These are phyloP conservation scores for Naganishia sp. DNA, from an alignment of 1,284 basidiomycete genomes.

Conservation along the genomic window DNA sequence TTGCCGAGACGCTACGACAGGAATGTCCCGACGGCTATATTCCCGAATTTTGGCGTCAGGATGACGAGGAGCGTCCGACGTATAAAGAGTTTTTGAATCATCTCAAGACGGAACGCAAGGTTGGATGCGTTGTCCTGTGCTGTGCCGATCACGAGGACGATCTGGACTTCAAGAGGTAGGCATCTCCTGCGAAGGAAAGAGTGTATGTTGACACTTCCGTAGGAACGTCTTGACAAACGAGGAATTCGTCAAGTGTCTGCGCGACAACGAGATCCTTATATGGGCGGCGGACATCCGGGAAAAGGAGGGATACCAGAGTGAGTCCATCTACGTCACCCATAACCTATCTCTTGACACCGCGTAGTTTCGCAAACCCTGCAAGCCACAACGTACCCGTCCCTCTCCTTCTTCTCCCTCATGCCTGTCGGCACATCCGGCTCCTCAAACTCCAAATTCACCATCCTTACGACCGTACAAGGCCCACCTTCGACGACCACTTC, in stretches of 20 bases:
- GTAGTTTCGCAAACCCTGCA: conserved; percentile 80
- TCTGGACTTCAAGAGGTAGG: conserved; percentile 76
- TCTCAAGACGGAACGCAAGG: conserved; percentile 69
- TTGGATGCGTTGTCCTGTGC: conserved; percentile 81
- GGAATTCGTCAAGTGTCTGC: conserved; percentile 65
- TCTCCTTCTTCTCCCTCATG: conserved; percentile 86
- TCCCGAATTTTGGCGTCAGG: conserved; percentile 13
- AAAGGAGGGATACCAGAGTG: conserved; percentile 79
- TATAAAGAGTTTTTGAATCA: conserved; percentile 76
- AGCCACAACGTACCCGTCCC: conserved; percentile 85
- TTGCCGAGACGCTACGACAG: conserved; percentile 25
- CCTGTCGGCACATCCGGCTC: conserved; percentile 58
- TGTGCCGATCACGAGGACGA: conserved; percentile 89
- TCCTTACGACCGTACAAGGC: conserved; percentile 82
- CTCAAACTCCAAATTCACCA: conserved; percentile 63
- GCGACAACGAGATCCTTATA: conserved; percentile 69
- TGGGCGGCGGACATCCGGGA: conserved; percentile 85
- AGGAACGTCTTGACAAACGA: conserved; percentile 76
- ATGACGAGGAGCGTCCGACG: conserved; percentile 2
- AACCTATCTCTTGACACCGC: conserved; percentile 19
- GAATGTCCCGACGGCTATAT: conserved; percentile 41
- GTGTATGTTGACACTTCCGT: conserved; percentile 1
- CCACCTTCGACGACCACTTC: conserved; percentile 64
- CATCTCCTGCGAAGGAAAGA: conserved; percentile 9
- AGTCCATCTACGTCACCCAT: conserved; percentile 36